These are phyloP conservation scores for Gossypium davidsonii DNA, from an alignment of 441 rosid species.

Conservation along the genomic window DNA sequence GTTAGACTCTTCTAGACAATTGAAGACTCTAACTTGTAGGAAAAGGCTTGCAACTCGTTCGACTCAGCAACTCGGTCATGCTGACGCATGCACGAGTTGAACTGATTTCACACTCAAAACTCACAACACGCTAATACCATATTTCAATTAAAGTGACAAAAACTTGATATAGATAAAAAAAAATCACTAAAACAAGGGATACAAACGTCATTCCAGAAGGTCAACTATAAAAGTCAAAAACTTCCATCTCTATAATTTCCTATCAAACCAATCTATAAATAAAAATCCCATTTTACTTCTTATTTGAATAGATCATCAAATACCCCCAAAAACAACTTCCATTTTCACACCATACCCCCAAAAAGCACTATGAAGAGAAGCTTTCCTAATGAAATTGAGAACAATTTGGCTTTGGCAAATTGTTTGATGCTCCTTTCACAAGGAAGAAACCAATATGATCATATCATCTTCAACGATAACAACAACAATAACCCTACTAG, in stretches of 20 bases:
- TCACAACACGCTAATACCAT: neutral
- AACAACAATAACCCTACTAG: constrained; percentile 14
- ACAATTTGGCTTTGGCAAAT: constrained; percentile 37
- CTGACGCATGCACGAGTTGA: constrained; percentile 16
- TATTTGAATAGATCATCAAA: neutral
- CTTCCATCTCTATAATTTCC: neutral
- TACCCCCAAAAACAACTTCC: neutral
- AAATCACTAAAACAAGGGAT: constrained; percentile 12
- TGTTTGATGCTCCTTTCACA: constrained; percentile 50
- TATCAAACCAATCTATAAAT: constrained; percentile 20
- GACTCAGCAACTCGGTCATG: constrained; percentile 27
- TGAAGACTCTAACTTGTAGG: constrained; percentile 11
- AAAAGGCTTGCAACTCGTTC: constrained; percentile 12
- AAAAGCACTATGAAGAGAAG: constrained; percentile 36
- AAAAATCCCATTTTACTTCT: neutral
- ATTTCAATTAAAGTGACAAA: no score
- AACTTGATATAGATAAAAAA: no score
- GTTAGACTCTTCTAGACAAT: constrained; percentile 13
- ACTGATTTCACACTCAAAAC: neutral
- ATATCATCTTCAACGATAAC: neutral
- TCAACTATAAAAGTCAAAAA: constrained; percentile 30
- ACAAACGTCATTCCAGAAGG: constrained; percentile 23
- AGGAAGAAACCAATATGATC: constrained; percentile 17
- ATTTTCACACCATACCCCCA: constrained; percentile 9
- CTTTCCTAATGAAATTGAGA: constrained; percentile 23